Conservation (phyloP, 2,329 filamentous ascomycete genomes). For the Alternaria dauci region DNA sequence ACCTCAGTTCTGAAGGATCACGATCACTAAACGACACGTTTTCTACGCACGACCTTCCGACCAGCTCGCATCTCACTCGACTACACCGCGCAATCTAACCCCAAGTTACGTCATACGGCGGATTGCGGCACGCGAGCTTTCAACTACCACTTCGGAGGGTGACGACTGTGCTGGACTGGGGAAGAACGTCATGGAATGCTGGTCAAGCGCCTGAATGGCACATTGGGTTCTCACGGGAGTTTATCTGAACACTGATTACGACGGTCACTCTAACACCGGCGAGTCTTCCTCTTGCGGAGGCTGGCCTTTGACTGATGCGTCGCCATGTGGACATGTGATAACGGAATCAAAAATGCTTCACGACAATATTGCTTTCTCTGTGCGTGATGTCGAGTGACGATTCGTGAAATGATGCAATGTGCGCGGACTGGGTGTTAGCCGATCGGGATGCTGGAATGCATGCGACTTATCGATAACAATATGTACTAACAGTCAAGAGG, state of each 20-base stretch:
- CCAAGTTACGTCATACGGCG: conserved; percentile 37
- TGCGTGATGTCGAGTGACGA: conserved; percentile 14
- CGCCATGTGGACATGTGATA: conserved; percentile 49
- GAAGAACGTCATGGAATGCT: conserved; percentile 40
- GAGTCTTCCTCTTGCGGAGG: conserved; percentile 30
- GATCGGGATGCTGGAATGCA: not conserved
- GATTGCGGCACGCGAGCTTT: conserved; percentile 39
- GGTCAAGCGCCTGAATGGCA: conserved; percentile 40
- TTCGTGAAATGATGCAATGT: conserved; percentile 2
- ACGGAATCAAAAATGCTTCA: conserved; percentile 50
- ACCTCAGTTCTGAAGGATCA: conserved; percentile 43
- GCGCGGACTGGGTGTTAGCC: not conserved
- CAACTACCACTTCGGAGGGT: conserved; percentile 31
- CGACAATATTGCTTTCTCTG: conserved; percentile 35
- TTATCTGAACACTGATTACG: conserved; percentile 43
- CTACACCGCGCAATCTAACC: conserved; percentile 24
- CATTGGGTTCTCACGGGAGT: conserved; percentile 46
- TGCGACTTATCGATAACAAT: not conserved
- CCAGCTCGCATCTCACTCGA: conserved; percentile 32
- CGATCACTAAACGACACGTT: conserved; percentile 39
- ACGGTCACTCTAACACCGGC: conserved; percentile 52
- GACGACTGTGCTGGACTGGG: conserved; percentile 38
- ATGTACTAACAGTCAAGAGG: too few relatives aligned
- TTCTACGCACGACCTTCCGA: conserved; percentile 34
- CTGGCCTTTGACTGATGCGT: conserved; percentile 49